Percentiles rank a stretch among this genome's conserved stretches.
phyloP scores from a whole-genome alignment of 331 rosid species.

The Telfairia occidentalis region DNA sequence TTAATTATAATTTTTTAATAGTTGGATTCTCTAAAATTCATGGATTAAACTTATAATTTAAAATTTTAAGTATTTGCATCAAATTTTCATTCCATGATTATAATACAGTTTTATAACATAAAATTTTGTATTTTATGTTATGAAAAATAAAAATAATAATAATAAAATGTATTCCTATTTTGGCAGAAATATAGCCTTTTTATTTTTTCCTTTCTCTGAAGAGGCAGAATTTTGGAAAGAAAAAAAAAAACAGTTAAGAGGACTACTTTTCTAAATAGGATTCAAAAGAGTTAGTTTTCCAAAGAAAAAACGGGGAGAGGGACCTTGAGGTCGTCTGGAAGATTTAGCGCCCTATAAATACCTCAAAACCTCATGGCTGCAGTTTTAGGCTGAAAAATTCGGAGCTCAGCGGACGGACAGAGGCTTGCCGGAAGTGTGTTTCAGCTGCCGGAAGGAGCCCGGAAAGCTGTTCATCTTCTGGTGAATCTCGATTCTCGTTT shows the following conservation, averaged over 20 bases:
- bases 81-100: no score
- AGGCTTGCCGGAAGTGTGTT: not conserved
- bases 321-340: not conserved
- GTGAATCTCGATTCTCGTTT: not conserved
- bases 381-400: constrained; percentile 6
- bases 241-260: not conserved
- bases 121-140: no score
- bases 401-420: not conserved
- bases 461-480: not conserved
- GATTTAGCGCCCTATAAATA: constrained; percentile 6
- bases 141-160: no score
- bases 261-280: not conserved
- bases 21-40: no score
- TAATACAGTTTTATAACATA: no score
- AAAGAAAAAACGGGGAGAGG: not conserved
- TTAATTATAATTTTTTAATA: no score
- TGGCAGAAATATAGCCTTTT: no score
- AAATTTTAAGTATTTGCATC: no score
- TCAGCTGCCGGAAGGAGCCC: not conserved
- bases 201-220: not conserved
- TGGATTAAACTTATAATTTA: no score
- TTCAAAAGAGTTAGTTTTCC: not conserved
- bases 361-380: not conserved
- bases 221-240: not conserved
- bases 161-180: no score